Conservation (phyloP, 2,329 filamentous ascomycete genomes). For the Diaporthe caulivora region DNA sequence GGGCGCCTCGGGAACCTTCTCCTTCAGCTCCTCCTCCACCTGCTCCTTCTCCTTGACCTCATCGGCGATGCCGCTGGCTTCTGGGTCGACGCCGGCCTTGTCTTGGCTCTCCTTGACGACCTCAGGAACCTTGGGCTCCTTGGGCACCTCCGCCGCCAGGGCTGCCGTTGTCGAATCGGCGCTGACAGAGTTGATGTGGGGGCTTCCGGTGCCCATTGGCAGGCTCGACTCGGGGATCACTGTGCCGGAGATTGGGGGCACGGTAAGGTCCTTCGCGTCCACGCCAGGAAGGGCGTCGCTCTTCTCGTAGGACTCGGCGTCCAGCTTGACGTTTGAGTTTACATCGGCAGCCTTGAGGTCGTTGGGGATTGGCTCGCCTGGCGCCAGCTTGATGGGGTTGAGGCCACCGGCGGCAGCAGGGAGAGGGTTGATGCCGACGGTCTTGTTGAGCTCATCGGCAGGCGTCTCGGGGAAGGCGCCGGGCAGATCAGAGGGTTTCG, state of each 20-base stretch:
- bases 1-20: slow-evolving; percentile 72
- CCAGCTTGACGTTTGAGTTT: slow-evolving; percentile 79
- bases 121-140: slow-evolving; percentile 68
- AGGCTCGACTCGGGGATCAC: slow-evolving; percentile 88
- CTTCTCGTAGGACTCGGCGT: slow-evolving; percentile 89
- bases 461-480: slow-evolving; percentile 83
- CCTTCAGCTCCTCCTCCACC: slow-evolving; percentile 78
- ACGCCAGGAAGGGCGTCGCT: slow-evolving; percentile 73
- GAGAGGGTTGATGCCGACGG: slow-evolving; percentile 71
- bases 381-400: slow-evolving; percentile 84
- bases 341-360: slow-evolving; percentile 75
- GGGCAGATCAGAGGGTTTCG: slow-evolving; percentile 58
- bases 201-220: slow-evolving; percentile 66
- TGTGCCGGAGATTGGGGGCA: slow-evolving; percentile 70
- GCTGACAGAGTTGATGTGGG: slow-evolving; percentile 65
- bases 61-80: slow-evolving; percentile 74
- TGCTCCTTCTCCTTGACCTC: slow-evolving; percentile 79
- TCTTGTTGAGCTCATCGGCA: slow-evolving; percentile 60
- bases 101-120: slow-evolving; percentile 80
- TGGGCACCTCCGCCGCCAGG: slow-evolving; percentile 76
- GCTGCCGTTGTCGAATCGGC: slow-evolving; percentile 75
- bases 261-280: slow-evolving; percentile 52
- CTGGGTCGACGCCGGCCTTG: slow-evolving; percentile 72
- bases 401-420: slow-evolving; percentile 73
- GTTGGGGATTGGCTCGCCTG: slow-evolving; percentile 85